Conservation (phyloP, 2,329 filamentous ascomycete genomes). For the Monilinia aucupariae region DNA sequence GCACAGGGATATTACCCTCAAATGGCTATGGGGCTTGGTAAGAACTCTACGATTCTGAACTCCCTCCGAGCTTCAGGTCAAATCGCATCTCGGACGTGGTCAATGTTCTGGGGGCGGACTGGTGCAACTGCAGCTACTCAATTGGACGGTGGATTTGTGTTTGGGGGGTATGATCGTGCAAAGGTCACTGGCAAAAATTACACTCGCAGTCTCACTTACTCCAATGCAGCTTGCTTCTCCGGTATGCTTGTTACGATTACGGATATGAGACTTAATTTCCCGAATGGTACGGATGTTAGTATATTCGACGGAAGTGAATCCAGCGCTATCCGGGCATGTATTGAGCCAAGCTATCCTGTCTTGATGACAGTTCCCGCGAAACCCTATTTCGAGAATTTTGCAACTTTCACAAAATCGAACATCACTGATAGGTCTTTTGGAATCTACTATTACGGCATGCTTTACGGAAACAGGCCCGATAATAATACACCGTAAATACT, state of each 20-base stretch:
- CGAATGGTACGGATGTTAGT: slow-evolving; percentile 10
- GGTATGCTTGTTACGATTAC: slow-evolving; percentile 12
- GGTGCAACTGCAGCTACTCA: slow-evolving; percentile 1
- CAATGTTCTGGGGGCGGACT: slow-evolving; percentile 10
- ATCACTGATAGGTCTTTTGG: neutral
- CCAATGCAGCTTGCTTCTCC: neutral
- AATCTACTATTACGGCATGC: slow-evolving; percentile 2
- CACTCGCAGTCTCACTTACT: neutral
- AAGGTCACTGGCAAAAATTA: slow-evolving; percentile 6
- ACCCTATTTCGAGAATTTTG: neutral
- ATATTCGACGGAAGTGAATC: neutral
- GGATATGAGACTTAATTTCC: slow-evolving; percentile 12
- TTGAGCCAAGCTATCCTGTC: slow-evolving; percentile 5
- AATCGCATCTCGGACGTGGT: slow-evolving; percentile 12
- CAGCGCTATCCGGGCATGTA: neutral
- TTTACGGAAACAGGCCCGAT: neutral
- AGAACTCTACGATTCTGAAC: slow-evolving; percentile 5
- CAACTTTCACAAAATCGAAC: neutral
- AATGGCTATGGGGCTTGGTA: slow-evolving; percentile 11
- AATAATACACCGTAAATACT: neutral
- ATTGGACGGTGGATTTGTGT: neutral
- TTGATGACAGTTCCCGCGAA: neutral
- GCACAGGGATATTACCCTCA: slow-evolving; percentile 13
- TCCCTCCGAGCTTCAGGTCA: neutral
- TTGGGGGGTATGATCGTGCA: slow-evolving; percentile 12